Conservation (phyloP, 257 asterid species). For the Jasminum sambac region DNA sequence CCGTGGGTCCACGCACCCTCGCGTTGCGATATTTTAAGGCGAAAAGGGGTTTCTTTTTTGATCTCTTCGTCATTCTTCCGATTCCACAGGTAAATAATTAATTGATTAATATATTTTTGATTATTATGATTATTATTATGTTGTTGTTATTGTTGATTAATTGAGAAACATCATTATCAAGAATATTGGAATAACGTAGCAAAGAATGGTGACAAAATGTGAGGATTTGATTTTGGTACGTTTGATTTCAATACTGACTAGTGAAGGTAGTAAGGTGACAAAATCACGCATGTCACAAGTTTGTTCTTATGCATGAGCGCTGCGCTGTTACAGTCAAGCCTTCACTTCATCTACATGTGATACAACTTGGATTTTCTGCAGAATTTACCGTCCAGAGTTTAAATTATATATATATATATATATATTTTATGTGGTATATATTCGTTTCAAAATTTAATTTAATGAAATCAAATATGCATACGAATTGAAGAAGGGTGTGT, state of each 20-base stretch:
- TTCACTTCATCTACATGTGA: slow-evolving; percentile 32
- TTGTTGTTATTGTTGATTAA: neutral
- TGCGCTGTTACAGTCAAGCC: neutral
- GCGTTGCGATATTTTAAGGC: slow-evolving; percentile 52
- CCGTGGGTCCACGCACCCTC: slow-evolving; percentile 24
- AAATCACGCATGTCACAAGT: slow-evolving; percentile 39
- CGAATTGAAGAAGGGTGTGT: too few relatives aligned
- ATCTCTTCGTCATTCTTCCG: slow-evolving; percentile 89
- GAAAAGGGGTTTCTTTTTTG: slow-evolving; percentile 64
- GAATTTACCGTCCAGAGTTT: neutral
- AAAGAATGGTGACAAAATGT: slow-evolving; percentile 31
- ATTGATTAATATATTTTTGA: too few relatives aligned
- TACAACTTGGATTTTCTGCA: neutral
- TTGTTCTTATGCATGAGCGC: slow-evolving; percentile 32
- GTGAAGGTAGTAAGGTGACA: slow-evolving; percentile 32
- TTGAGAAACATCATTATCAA: slow-evolving; percentile 13
- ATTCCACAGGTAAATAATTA: slow-evolving; percentile 93
- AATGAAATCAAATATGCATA: too few relatives aligned
- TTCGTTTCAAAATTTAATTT: too few relatives aligned
- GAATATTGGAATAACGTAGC: neutral
- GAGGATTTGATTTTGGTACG: slow-evolving; percentile 29
- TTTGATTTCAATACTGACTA: slow-evolving; percentile 8
- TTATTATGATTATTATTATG: neutral
- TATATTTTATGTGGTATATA: too few relatives aligned
- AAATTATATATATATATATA: too few relatives aligned